Evolutionary conservation across 179 eudicot species (phyloP), one percentile per base, ranked within the genome.

Genomic region (Silene coronaria): DNA sequence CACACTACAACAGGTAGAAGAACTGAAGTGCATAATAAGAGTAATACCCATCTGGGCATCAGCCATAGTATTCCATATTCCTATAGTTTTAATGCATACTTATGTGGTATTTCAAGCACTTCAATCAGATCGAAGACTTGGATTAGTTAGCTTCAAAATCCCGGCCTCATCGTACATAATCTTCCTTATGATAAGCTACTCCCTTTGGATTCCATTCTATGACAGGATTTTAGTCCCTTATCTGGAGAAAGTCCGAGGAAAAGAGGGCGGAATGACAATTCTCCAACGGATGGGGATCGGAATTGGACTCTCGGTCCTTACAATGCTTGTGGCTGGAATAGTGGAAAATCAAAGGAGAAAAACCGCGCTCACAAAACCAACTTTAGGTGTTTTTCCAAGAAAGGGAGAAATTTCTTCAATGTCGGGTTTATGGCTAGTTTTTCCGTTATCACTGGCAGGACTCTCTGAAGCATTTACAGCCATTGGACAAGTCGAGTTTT

Each of bases 241-340:
- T 0, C 82, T 89, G 6, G 79, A 86, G 17, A 83, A 71, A 60
- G 17, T 83, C 74, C 85, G 87, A 0, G 69, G 80, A 21, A 84
- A 76, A 30, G 83, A 87, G 76, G 86, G 83, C 14, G 98, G 98
- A 16, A 85, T 91, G 60, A 84, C 98, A 0, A 36, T 89, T 59
- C 89, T 93, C 16, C 97, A 91, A 23, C 84, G 86, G 76, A 85
- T 88, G 59, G 93, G 98, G 5, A 74, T 84, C 1, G 98, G 98
- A 6, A 46, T 93, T 23, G 79, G 74, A 16, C 3, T 91, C 16
- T 82, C 87, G 0, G 53, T 86, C 2, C 1, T 85, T 14, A 75
- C 89, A 9, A 85, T 89, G 87, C 3, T 89, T 2, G 80, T 81
- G 0, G 81, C 91, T 0, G 96, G 80, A 1, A 17, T 89, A 1